A percentile compares a stretch with the other conserved stretches of the same genome.
phyloP scores from a whole-genome alignment of 306 rosid genomes.

The Heteromeles arbutifolia region DNA sequence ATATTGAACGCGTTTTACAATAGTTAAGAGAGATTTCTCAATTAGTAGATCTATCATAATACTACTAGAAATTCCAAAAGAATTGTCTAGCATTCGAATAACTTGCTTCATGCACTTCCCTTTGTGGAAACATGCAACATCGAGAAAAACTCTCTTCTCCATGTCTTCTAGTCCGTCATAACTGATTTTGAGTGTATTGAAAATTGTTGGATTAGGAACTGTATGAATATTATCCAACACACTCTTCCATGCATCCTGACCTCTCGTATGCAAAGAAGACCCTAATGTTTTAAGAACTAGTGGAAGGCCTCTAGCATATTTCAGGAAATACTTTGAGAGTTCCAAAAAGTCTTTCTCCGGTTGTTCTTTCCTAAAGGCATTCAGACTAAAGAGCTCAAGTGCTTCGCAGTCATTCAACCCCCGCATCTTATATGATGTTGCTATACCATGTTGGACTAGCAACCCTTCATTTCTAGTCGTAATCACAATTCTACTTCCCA shows the following conservation, averaged over 20 bases:
- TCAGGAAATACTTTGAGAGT: neutral
- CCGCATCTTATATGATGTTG: too few relatives aligned
- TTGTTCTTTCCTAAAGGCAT: too few relatives aligned
- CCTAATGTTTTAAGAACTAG: neutral
- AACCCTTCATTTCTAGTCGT: constrained; percentile 4
- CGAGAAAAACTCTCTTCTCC: constrained; percentile 13
- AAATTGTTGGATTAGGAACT: constrained; percentile 12
- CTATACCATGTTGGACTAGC: neutral
- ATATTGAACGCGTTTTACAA: neutral
- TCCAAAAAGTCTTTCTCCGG: neutral
- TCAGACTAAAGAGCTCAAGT: too few relatives aligned
- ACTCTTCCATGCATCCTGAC: neutral
- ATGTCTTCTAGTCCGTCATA: constrained; percentile 16
- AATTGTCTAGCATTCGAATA: constrained; percentile 1
- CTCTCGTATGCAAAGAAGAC: neutral
- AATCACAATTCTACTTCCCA: constrained; percentile 32
- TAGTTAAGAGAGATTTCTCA: constrained; percentile 33
- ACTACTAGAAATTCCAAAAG: neutral
- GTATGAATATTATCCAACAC: neutral
- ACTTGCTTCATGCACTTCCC: constrained; percentile 20
- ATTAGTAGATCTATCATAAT: constrained; percentile 25
- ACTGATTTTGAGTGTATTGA: constrained; percentile 19
- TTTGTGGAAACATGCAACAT: neutral
- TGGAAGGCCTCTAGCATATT: neutral
- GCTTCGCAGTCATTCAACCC: too few relatives aligned